Percentiles rank a stretch among this genome's conserved stretches.
Conservation (phyloP, 495 filamentous ascomycete species). For the Venustampulla echinocandica region DNA sequence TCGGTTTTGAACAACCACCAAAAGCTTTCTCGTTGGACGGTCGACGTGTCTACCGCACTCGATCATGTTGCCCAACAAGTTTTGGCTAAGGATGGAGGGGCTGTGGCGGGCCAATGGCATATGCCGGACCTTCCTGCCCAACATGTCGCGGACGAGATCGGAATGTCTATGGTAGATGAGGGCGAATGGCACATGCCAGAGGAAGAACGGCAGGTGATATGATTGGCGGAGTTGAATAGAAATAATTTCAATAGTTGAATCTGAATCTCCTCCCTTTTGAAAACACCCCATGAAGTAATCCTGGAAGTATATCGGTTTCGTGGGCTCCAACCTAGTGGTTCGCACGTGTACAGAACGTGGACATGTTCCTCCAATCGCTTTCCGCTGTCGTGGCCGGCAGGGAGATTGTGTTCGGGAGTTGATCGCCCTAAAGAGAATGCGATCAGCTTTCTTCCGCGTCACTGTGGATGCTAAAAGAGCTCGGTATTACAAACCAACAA, state of each 20-base stretch:
- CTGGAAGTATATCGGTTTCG: background rate
- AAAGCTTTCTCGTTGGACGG: background rate
- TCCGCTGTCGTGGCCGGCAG: background rate
- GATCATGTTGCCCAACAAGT: background rate
- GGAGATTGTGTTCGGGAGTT: background rate
- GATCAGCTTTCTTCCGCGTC: background rate
- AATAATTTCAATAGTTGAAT: background rate
- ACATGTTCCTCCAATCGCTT: background rate
- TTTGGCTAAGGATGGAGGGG: too few relatives aligned
- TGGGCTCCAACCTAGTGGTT: background rate
- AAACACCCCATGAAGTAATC: background rate
- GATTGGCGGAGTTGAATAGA: background rate
- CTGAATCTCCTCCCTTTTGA: background rate
- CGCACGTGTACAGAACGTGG: background rate
- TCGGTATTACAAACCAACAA: constrained; percentile 1
- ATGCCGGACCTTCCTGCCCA: too few relatives aligned
- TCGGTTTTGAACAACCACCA: background rate
- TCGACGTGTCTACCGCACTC: background rate
- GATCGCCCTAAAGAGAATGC: background rate
- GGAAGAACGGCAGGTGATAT: background rate
- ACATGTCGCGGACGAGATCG: background rate
- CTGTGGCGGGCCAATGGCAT: too few relatives aligned
- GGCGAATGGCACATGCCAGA: background rate
- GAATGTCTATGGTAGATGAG: background rate
- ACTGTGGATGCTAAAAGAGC: background rate